Conservation (phyloP, 2,329 filamentous ascomycete genomes). For the Fusarium longipes region DNA sequence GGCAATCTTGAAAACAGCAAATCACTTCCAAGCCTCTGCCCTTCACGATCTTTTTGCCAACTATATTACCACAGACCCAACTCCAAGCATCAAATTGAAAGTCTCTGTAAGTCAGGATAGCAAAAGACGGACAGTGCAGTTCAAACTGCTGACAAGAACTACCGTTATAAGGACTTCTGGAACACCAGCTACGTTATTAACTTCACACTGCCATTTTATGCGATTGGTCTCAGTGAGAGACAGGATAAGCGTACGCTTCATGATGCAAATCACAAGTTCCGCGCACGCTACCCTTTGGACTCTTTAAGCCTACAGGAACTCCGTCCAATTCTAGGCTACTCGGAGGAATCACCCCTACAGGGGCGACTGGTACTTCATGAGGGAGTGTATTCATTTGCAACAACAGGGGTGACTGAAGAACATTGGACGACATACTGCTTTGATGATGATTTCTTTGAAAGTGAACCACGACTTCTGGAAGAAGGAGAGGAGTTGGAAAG, state of each 20-base stretch:
- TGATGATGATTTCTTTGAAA: background rate
- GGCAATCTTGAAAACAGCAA: constrained; percentile 8
- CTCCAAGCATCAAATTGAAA: background rate
- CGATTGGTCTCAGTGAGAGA: background rate
- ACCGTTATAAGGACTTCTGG: background rate
- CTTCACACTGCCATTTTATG: background rate
- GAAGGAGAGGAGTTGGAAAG: background rate
- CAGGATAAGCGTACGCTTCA: background rate
- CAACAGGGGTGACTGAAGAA: background rate
- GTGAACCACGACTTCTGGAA: background rate
- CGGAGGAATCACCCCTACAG: background rate
- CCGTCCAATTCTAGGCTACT: background rate
- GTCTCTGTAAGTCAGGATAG: background rate
- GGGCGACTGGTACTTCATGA: background rate
- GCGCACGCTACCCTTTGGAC: background rate
- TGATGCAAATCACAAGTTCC: background rate
- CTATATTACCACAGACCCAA: constrained; percentile 19
- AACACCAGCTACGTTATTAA: background rate
- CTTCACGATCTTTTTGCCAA: constrained; percentile 12
- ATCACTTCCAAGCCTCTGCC: background rate
- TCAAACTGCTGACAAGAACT: background rate
- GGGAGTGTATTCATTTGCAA: background rate
- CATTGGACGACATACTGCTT: constrained; percentile 3
- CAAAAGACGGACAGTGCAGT: background rate
- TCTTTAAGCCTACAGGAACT: background rate